Conservation (phyloP, 441 rosid species). For the Hura crepitans region DNA sequence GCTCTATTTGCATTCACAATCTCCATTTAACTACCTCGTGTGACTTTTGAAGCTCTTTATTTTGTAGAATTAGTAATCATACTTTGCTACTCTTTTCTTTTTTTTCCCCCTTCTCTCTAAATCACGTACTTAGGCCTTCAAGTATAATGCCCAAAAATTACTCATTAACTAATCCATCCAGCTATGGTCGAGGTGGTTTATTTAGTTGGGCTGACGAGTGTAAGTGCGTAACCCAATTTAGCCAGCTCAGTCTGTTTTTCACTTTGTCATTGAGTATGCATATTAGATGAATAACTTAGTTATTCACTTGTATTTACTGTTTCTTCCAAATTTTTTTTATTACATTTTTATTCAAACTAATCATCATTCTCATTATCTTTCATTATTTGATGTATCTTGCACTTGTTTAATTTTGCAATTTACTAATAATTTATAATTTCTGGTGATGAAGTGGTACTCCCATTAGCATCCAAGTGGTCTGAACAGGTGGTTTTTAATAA, state of each 20-base stretch:
- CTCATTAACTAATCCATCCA: background rate
- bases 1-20: background rate
- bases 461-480: slow-evolving; percentile 22
- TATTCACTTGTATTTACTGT: slow-evolving; percentile 4
- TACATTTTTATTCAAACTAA: background rate
- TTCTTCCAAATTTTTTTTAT: slow-evolving; percentile 4
- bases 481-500: slow-evolving; percentile 9
- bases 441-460: slow-evolving; percentile 19
- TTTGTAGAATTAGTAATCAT: background rate
- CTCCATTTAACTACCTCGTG: background rate
- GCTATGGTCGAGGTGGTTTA: background rate
- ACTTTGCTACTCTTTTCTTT: background rate
- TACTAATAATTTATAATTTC: slow-evolving; percentile 22
- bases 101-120: no score
- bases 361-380: slow-evolving; percentile 17
- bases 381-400: background rate
- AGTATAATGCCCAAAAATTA: background rate
- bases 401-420: slow-evolving; percentile 7
- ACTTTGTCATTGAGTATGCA: background rate
- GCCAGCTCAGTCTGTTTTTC: background rate
- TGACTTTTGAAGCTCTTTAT: background rate
- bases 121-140: no score
- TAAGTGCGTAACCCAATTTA: background rate
- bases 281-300: background rate
- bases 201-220: background rate